Evolutionary conservation across 768 basidiomycete genomes (phyloP), one percentile per base, ranked within the genome.

Genomic region (Boletus huronensis): DNA sequence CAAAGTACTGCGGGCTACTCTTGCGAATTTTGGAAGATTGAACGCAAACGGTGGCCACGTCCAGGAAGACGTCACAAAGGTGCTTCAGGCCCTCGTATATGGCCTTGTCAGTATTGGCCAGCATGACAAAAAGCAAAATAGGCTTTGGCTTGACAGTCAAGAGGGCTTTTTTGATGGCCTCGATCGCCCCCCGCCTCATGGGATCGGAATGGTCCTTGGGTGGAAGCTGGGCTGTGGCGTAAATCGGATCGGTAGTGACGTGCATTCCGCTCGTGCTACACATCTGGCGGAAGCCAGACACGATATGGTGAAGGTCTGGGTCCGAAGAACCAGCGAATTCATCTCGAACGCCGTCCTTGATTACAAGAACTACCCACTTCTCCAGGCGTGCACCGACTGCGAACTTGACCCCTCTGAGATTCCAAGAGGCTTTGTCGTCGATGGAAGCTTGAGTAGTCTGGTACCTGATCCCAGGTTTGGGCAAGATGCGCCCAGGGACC

Each of bases 21-120:
- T 83, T 90, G 57, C 83, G 77, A 62, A 93, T 81, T 70, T 90
- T 92, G 28, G 72, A 70, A 1, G 82, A 74, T 53, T 90, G 89
- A 13, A 87, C 87, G 58, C 90, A 93, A 5, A 91, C 82, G 14
- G 85, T 88, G 10, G 82, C 62, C 6, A 75, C 75, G 45, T 77
- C 79, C 31, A 82, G 66, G 52, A 61, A 75, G 48, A 79, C 73
- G 45, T 82, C 81, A 59, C 77, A 79, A 36, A 81, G 71, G 31
- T 78, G 75, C 64, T 83, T 82, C 58, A 82, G 60, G 0, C 80
- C 79, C 19, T 78, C 74, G 56, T 83, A 82, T 51, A 82, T 54
- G 29, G 75, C 72, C 52, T 77, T 76, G 63, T 82, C 80, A 17
- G 70, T 62, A 55, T 64, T 78, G 25, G 80, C 72, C 17, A 82